Evolutionary conservation across 2,329 filamentous ascomycete species (phyloP), one percentile per base, ranked within the genome.

Genomic region (Fragosphaeria purpurea): DNA sequence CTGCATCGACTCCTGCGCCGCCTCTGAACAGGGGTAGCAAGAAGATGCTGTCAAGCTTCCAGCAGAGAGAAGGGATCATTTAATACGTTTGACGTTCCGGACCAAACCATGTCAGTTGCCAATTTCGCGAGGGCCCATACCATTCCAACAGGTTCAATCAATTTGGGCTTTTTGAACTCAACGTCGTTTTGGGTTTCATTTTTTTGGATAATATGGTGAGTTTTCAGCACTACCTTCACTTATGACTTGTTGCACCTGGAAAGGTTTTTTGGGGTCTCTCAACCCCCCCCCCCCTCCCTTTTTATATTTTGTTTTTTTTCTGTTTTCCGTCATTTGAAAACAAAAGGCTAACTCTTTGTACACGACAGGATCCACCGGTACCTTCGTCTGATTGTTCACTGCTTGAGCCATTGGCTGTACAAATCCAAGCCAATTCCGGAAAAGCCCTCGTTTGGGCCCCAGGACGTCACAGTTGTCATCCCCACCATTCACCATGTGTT

Each of bases 381-480:
- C 70, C 62, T 88, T 54, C 86, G 91, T 57, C 77, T 95, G 58
- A 73, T 95, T 60, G 83, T 95, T 59, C 93, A 96, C 65, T 81
- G 87, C 61, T 71, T 86, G 60, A 88, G 86, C 60, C 90, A 94
- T 65, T 93, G 88, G 86, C 75, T 74, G 9, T 95, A 95, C 71
- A 86, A 82, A 67, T 89, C 90, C 32, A 86, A 89, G 55, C 86
- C 86, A 41, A 85, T 91, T 50, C 85, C 88, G 41, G 79, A 81
- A 52, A 86, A 88, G 56, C 88, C 91, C n/a, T 82, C 75, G 43
- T 83, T 89, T 64, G 88, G 82, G 33, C 78, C 82, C 37, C 71
- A 86, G 59, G 88, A 97, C 77, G 89, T 95, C 61, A 95, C 91
- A 6, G 88, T 96, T 56, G 87, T 97, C 60, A 86, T 96, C 54